phyloP scores from a whole-genome alignment of 1,284 basidiomycete genomes.

The Sanguinoderma infundibulare region DNA sequence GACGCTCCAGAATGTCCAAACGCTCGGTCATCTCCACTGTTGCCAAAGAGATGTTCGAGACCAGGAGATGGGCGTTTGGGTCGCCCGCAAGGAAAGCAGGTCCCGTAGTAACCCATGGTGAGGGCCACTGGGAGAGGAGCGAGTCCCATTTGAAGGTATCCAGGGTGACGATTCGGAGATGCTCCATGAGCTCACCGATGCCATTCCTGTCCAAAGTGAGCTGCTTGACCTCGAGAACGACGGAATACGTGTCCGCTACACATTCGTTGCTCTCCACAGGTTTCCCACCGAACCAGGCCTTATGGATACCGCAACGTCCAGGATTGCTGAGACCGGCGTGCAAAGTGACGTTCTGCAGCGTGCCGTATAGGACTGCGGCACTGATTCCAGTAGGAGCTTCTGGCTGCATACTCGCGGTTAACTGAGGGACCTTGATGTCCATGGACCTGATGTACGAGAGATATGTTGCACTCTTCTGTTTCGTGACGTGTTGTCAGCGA shows the following conservation, averaged over 20 bases:
- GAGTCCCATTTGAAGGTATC: conserved; percentile 46
- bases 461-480: conserved; percentile 27
- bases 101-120: conserved; percentile 48
- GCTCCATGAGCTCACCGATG: conserved; percentile 30
- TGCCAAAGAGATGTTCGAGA: conserved; percentile 51
- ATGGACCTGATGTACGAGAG: conserved; percentile 35
- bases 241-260: conserved; percentile 52
- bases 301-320: conserved; percentile 48
- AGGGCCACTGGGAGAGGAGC: conserved; percentile 64
- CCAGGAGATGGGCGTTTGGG: conserved; percentile 61
- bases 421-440: conserved; percentile 30
- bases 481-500: background rate
- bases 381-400: conserved; percentile 12
- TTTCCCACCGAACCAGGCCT: conserved; percentile 54
- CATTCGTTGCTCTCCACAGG: conserved; percentile 38
- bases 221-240: conserved; percentile 46
- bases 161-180: conserved; percentile 50
- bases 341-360: conserved; percentile 44
- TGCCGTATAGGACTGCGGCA: conserved; percentile 43
- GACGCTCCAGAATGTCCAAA: conserved; percentile 52
- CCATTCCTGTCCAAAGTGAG: conserved; percentile 37
- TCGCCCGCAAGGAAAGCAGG: conserved; percentile 59
- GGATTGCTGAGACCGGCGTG: conserved; percentile 52
- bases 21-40: conserved; percentile 55
- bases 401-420: conserved; percentile 30